Evolutionary conservation across 2,329 filamentous ascomycete genomes (phyloP), one percentile per base, ranked within the genome.

Genomic region (Lasiodiplodia sp.): DNA sequence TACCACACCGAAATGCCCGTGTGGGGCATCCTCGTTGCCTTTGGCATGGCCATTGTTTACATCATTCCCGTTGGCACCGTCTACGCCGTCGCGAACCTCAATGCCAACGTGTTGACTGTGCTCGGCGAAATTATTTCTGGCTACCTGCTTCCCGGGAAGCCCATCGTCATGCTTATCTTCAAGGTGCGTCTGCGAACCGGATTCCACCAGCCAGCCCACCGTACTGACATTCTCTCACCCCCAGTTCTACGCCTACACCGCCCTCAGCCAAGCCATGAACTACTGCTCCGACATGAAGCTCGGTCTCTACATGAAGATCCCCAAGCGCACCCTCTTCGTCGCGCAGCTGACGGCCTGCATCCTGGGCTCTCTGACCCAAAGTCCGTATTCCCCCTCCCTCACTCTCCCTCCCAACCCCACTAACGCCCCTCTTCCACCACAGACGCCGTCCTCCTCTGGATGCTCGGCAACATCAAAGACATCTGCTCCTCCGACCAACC

Each of bases 381-480:
- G 55, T 58, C 12, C 37, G 55, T 40, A 1, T 28, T 4, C 21
- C 34, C 55, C 34, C 10, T 18, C 34, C 34, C 7, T 8, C 31
- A 7, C 18, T 12, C 16, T 2, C 53, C 31, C 11, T 34, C 14
- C 53, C 31, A 31, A 31, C 31, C 31, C 31, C 8, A 57, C 34
- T 58, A 75, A 58, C 55, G 21, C 6, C 4, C 4, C 34, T 3
- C 14, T 28, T 7, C 53, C 31, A 34, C 1, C 31, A 12, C 21
- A 58, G 85, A 92, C 68, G 77, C 84, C 3, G 88, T 91, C 4
- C 82, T 91, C 71, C 90, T 91, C 73, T 85, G 83, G 83, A 80
- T 80, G 0, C 73, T 85, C 12, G 78, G 77, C 10, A 85, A 84
- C 70, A 93, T 95, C 70, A 80, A 38, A 16, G 73, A 77, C 75